A percentile compares a stretch with the other conserved stretches of the same genome.
These are phyloP conservation scores for Wickerhamomyces alni DNA, from an alignment of 805 yeast species.

Conservation along the genomic window DNA sequence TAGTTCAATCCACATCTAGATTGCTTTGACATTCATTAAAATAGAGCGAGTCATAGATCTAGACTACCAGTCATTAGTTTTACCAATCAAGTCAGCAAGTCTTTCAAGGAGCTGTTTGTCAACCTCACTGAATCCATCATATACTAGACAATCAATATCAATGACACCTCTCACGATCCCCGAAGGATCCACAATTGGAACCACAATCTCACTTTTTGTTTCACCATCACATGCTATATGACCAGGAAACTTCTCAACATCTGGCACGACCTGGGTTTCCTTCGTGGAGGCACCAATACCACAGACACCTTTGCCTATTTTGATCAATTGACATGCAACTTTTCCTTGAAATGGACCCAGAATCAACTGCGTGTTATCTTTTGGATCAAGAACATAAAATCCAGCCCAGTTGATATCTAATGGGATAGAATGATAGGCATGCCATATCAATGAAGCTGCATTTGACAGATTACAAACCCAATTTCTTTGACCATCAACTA, in stretches of 20 bases:
- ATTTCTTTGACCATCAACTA: constrained; percentile 56
- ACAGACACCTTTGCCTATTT: constrained; percentile 84
- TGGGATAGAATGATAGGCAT: constrained; percentile 64
- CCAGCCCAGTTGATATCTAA: constrained; percentile 87
- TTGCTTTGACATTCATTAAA: no score
- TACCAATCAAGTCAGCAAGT: constrained; percentile 46
- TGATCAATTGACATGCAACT: constrained; percentile 87
- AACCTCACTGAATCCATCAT: constrained; percentile 57
- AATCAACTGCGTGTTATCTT: constrained; percentile 40
- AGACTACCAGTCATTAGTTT: constrained; percentile 44
- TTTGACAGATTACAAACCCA: constrained; percentile 92
- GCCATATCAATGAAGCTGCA: constrained; percentile 83
- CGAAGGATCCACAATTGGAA: constrained; percentile 53
- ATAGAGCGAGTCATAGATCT: no score
- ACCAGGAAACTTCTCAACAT: constrained; percentile 78
- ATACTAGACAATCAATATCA: constrained; percentile 73
- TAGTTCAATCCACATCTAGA: no score
- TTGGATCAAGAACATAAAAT: constrained; percentile 52
- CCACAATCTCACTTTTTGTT: constrained; percentile 88
- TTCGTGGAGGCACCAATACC: constrained; percentile 67
- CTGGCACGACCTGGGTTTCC: constrained; percentile 66
- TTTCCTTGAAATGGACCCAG: constrained; percentile 96
- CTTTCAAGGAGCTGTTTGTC: constrained; percentile 58
- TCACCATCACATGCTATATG: constrained; percentile 98
- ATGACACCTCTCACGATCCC: constrained; percentile 63